Base-by-base conservation (phyloP, 1,284 basidiomycete genomes). In the Omphalotus olearius region DNA sequence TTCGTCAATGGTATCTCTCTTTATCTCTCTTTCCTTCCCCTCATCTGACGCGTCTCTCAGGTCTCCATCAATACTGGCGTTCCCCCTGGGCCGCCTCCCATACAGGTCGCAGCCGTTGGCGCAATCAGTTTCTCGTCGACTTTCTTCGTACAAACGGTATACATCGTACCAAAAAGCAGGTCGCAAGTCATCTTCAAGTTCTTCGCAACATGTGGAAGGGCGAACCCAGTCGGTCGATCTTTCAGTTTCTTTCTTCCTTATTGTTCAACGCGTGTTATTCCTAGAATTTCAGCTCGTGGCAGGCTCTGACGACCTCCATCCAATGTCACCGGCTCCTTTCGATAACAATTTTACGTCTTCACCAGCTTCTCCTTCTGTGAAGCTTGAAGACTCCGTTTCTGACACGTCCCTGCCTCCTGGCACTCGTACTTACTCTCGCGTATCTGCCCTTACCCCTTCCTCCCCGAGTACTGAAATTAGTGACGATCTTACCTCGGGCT, bases 131-230 rank as follows among this genome's bases (percentile, higher is more conserved):
- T 62, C 78, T 90, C 56, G 87, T 91, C 62, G 86, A 89, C 57
- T 84, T 85, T 61, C 78, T 90, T 53, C 74, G 80, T 53, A 80
- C 77, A 57, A 69, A 73, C 39, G 84, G 82, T 52, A 79, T 91
- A 61, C 73, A 74, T 26, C 81, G 88, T 33, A 77, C 84, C 38
- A 89, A 88, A 74, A 90, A 90, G 64, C 87, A 90, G 65, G 88
- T 91, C 59, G 88, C 88, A 16, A 87, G 83, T 63, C 88, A 91
- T 62, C 87, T 91, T 48, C 88, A 91, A 63, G 88, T 90, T 52
- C 66, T 90, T 45, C 73, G 86, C 42, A 90, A 89, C 63, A 90
- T 90, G 87, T 89, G 86, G 87, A 88, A 88, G 63, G 87, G 85
- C 33, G 80, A 87, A 55, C 75, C 82, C 70, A 81, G 86, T 86